Base-by-base conservation (phyloP, 768 basidiomycete genomes). In the Hypholoma sublateritium region DNA sequence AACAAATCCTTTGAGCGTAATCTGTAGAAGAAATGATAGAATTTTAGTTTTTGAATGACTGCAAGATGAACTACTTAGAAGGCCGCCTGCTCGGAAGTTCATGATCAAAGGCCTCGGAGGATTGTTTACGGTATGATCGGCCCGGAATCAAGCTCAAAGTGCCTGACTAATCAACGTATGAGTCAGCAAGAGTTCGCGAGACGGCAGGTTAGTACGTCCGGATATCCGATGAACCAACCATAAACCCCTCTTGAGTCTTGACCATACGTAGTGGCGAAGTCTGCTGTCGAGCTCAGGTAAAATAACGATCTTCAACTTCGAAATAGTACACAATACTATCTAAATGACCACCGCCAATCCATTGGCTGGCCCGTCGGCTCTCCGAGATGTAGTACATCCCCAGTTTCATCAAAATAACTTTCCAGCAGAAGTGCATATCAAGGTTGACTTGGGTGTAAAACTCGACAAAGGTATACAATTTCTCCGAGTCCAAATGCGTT, bases 341-440 rank as follows among this genome's bases (percentile, higher is more conserved):
- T 24, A 56, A 43, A 80, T 76, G 73, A 65, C 73, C 47, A 67
- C 75, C 56, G 68, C 77, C 41, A 81, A 77, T 67, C 81, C 83
- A 35, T 77, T 87, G 50, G 77, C 77, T 45, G 84, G 79, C 7
- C 84, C 84, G 16, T 86, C 84, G 43, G 60, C 76, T 16, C 77
- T 87, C 57, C 79, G 76, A 65, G 91, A 93, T 71, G 75, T 93
- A 59, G 80, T 98, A 47, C 74, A 86, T 61, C 95, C 95, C 1
- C 94, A 96, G 67, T 95, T 97, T 68, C 94, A 97, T 72, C 95
- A 98, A 71, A 91, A 94, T 60, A 91, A 91, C 70, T 88, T 97
- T 56, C 77, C 84, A 42, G 86, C 89, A 55, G 95, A 98, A 69
- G 66, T 76, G 3, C 91, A 83, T 67, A 80, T 94, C 65, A 97